These are phyloP conservation scores for Coemansia sp. DNA, from an alignment of 192 early-diverging fungal genomes.

Conservation along the genomic window DNA sequence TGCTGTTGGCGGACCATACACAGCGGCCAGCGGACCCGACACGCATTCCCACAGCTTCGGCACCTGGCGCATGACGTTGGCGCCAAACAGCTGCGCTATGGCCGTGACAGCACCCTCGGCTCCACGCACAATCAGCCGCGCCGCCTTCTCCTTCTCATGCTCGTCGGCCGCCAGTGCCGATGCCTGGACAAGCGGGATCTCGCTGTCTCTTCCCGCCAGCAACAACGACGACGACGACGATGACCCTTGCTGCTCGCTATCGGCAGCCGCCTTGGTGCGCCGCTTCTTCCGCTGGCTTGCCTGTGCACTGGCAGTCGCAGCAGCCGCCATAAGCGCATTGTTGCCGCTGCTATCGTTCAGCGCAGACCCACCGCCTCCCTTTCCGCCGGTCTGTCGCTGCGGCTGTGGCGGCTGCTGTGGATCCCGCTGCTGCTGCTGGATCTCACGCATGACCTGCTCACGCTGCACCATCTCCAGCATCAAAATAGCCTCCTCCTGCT, in stretches of 20 bases:
- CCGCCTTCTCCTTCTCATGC: constrained; percentile 56
- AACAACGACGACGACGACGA: background rate
- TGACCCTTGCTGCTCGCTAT: background rate
- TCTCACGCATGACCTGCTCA: constrained; percentile 20
- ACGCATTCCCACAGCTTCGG: constrained; percentile 52
- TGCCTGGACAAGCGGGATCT: constrained; percentile 30
- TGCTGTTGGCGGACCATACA: constrained; percentile 10
- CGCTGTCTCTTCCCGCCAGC: background rate
- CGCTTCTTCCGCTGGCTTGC: constrained; percentile 37
- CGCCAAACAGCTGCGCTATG: constrained; percentile 39
- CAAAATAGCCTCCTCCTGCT: constrained; percentile 31
- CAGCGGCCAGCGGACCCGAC: constrained; percentile 23
- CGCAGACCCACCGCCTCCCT: background rate
- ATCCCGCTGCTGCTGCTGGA: constrained; percentile 8
- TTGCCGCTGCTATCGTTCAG: background rate
- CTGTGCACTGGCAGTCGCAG: constrained; percentile 40
- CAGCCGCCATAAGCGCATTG: constrained; percentile 40
- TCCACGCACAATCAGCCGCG: constrained; percentile 66
- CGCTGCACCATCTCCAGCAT: constrained; percentile 51
- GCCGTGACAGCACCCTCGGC: constrained; percentile 54
- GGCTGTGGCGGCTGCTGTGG: background rate
- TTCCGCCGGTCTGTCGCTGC: background rate
- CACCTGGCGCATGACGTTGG: constrained; percentile 23
- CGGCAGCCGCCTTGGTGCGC: constrained; percentile 11
- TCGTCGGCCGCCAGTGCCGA: constrained; percentile 16